Evolutionary conservation across 1,139 yeast species (phyloP), one percentile per base, ranked within the genome.

Genomic region (Geotrichum histeridarum): DNA sequence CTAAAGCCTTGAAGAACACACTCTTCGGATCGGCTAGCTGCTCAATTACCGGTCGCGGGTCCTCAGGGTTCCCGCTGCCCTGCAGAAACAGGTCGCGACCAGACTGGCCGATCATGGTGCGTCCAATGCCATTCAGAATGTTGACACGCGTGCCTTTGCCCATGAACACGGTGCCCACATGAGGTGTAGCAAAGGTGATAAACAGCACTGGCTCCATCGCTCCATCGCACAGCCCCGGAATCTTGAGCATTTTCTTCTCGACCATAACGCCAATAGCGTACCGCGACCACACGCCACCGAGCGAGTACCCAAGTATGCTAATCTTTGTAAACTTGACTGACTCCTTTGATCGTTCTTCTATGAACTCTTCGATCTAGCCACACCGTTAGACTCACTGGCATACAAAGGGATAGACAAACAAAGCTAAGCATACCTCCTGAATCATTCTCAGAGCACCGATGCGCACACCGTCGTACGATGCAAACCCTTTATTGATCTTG

Each of bases 151-250:
- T 56, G 9, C 74, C 68, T 9, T 72, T 68, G 15, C 58, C 56
- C 53, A 72, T 73, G 61, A 76, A 77, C 46, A 76, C 77, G 11
- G 86, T 78, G 0, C 96, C 96, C 7, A 88, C 73, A 70, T 91
- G 97, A 0, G 98, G 98, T 1, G 96, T 84, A 1, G 97, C 97
- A 73, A 90, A 85, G 0, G 96, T 86, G 14, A 90, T 77, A 65
- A 84, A 73, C 14, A 61, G 48, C 27, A 49, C 35, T 1, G 57
- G 57, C 37, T 47, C 47, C 8, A 52, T 15, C 15, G 53, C 44
- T 8, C 54, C 53, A 12, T 33, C 48, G n/a, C 47, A 15, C 8
- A 27, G 45, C 33, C 43, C 53, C 42, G 49, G 44, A 3, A 49
- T 41, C 15, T 36, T 51, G 17, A 51, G 41, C 31, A 45, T 32